Evolutionary conservation across 2,329 filamentous ascomycete species (phyloP).

Genomic region (Myotisia sp.): DNA sequence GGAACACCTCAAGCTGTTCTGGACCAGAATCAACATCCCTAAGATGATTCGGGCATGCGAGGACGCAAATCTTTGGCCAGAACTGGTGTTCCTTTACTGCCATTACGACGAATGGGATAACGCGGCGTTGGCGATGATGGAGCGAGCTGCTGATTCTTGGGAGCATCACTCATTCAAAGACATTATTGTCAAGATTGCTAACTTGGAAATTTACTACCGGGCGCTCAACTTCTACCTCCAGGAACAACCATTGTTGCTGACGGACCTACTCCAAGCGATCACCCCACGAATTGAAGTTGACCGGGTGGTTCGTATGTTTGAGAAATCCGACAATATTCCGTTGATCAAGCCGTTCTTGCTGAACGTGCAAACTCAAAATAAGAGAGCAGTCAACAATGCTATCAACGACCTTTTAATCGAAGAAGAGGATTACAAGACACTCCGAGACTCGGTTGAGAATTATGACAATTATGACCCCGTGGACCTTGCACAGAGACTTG

Average conservation of each 20-base stretch:
- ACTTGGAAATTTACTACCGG: slow-evolving; percentile 97
- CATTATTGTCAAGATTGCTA: slow-evolving; percentile 92
- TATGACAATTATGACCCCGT: slow-evolving; percentile 98
- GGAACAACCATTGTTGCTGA: slow-evolving; percentile 87
- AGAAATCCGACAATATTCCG: slow-evolving; percentile 95
- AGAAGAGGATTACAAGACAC: slow-evolving; percentile 97
- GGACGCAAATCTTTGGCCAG: slow-evolving; percentile 91
- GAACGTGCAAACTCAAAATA: slow-evolving; percentile 93
- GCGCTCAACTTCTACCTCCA: slow-evolving; percentile 94
- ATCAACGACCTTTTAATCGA: slow-evolving; percentile 97
- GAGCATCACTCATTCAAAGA: slow-evolving; percentile 99
- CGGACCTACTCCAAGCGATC: slow-evolving; percentile 82
- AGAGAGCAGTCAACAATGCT: slow-evolving; percentile 92
- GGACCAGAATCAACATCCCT: slow-evolving; percentile 92
- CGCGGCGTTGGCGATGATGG: slow-evolving; percentile 91
- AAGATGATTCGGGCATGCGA: slow-evolving; percentile 91
- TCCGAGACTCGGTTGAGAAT: slow-evolving; percentile 93
- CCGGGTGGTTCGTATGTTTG: slow-evolving; percentile 97
- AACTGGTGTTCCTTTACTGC: slow-evolving; percentile 93
- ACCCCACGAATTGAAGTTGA: slow-evolving; percentile 95
- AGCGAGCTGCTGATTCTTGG: slow-evolving; percentile 93
- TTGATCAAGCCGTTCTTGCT: slow-evolving; percentile 98
- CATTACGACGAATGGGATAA: slow-evolving; percentile 99
- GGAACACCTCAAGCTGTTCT: slow-evolving; percentile 98
- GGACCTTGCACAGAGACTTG: slow-evolving; percentile 76